Evolutionary conservation across 2,329 filamentous ascomycete species (phyloP).

Genomic region (Ceratocystis alfenasii): DNA sequence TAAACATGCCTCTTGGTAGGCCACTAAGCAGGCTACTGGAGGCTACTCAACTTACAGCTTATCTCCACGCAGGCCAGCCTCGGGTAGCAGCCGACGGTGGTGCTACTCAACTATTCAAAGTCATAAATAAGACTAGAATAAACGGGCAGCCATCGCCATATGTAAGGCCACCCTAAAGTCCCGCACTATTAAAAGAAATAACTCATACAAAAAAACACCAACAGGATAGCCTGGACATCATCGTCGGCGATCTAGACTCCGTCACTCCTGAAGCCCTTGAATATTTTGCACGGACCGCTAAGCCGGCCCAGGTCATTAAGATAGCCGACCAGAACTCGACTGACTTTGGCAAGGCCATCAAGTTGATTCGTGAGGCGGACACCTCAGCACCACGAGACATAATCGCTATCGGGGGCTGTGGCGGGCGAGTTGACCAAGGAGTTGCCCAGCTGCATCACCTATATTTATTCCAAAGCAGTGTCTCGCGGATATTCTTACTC

Average conservation of each 20-base stretch:
- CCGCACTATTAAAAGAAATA: not conserved
- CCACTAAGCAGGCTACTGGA: not conserved
- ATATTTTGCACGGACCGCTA: conserved; percentile 45
- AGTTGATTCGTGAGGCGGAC: conserved; percentile 39
- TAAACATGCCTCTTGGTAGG: not conserved
- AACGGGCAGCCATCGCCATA: conserved; percentile 9
- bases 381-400: conserved; percentile 41
- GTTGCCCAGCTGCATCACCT: conserved; percentile 82
- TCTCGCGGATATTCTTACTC: conserved; percentile 58
- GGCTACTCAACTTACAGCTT: too few relatives aligned
- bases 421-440: conserved; percentile 84
- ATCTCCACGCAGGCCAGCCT: conserved; percentile 40
- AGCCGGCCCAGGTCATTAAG: conserved; percentile 48
- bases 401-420: conserved; percentile 72
- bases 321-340: conserved; percentile 78
- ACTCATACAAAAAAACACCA: not conserved
- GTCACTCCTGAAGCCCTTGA: conserved; percentile 47
- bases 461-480: conserved; percentile 47
- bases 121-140: conserved; percentile 24
- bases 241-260: conserved; percentile 89
- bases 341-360: conserved; percentile 77
- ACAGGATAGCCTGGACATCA: conserved; percentile 51
- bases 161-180: not conserved
- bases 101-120: conserved; percentile 58
- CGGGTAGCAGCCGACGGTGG: conserved; percentile 83